A percentile compares a stretch with the other conserved stretches of the same genome.
phyloP scores from a whole-genome alignment of 2,329 filamentous ascomycete genomes.

The Penicillium carneum region DNA sequence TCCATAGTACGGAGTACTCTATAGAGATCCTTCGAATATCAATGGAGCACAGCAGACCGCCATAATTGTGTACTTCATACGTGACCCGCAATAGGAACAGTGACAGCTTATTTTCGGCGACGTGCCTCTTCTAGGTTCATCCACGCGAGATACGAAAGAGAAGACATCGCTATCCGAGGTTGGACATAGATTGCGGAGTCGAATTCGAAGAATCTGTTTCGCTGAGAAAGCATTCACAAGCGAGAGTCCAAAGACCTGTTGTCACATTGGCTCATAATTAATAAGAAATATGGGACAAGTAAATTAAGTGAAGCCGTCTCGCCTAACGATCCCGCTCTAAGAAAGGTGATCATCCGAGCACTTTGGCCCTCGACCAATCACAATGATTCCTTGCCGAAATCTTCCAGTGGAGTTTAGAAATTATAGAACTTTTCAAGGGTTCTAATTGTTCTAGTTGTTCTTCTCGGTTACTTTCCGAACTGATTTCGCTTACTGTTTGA shows the following conservation, averaged over 20 bases:
- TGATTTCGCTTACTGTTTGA: background rate
- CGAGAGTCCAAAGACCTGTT: background rate
- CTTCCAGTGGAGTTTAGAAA: slow-evolving; percentile 12
- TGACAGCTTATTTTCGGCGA: slow-evolving; percentile 17
- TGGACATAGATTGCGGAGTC: background rate
- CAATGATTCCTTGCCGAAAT: slow-evolving; percentile 43
- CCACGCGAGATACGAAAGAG: slow-evolving; percentile 32
- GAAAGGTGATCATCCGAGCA: slow-evolving; percentile 42
- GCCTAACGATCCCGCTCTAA: slow-evolving; percentile 50
- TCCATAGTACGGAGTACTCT: slow-evolving; percentile 8
- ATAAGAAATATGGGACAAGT: slow-evolving; percentile 13
- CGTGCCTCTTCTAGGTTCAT: slow-evolving; percentile 27
- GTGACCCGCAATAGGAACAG: slow-evolving; percentile 14
- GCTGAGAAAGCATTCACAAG: slow-evolving; percentile 4
- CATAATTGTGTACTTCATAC: slow-evolving; percentile 17
- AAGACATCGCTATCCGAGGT: slow-evolving; percentile 14
- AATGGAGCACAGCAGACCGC: slow-evolving; percentile 22
- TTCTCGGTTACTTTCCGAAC: background rate
- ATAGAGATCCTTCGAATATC: slow-evolving; percentile 15
- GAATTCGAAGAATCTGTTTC: background rate
- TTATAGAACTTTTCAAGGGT: slow-evolving; percentile 1
- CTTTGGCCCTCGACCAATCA: slow-evolving; percentile 43
- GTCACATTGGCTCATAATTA: slow-evolving; percentile 13
- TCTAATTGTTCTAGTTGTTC: slow-evolving; percentile 12
- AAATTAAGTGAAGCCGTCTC: slow-evolving; percentile 34